Evolutionary conservation across 2,329 filamentous ascomycete genomes (phyloP).

Genomic region (Colletotrichum sp.): DNA sequence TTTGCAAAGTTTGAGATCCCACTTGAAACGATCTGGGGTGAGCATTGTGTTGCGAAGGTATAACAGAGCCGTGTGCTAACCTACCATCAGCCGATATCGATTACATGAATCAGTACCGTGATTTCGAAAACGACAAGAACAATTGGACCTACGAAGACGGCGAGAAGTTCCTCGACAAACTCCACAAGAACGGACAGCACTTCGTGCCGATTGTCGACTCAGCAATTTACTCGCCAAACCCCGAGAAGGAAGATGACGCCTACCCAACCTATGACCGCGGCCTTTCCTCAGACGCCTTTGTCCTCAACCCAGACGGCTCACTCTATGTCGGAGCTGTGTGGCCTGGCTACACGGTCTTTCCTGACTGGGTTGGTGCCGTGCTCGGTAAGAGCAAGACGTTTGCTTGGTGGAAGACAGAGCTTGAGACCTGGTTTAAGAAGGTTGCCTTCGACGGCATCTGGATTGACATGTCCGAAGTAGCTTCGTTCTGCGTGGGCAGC

Average conservation of each 20-base stretch:
- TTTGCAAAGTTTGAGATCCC: constrained; percentile 70
- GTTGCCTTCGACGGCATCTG: constrained; percentile 58
- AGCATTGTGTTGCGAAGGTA: neutral
- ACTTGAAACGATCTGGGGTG: constrained; percentile 73
- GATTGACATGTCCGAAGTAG: constrained; percentile 65
- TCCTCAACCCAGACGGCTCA: constrained; percentile 64
- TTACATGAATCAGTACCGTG: constrained; percentile 67
- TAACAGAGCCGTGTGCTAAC: neutral
- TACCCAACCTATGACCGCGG: constrained; percentile 69
- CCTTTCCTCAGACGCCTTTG: constrained; percentile 54
- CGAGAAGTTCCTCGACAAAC: constrained; percentile 61
- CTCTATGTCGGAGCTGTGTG: constrained; percentile 70
- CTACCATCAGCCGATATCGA: constrained; percentile 66
- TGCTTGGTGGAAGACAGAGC: constrained; percentile 71
- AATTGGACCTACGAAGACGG: constrained; percentile 64
- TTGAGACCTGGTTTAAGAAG: constrained; percentile 59
- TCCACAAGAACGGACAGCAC: constrained; percentile 70
- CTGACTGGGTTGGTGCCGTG: constrained; percentile 71
- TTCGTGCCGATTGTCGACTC: constrained; percentile 79
- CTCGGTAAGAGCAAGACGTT: constrained; percentile 68
- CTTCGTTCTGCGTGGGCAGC: constrained; percentile 72
- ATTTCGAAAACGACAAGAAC: constrained; percentile 66
- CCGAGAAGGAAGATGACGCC: constrained; percentile 60
- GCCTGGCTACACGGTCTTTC: constrained; percentile 75
- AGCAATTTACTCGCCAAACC: constrained; percentile 73